Percentiles rank a stretch among this genome's conserved stretches.
Conservation (phyloP, 371 early-diverging fungal genomes). For the Mortierella sp. region DNA sequence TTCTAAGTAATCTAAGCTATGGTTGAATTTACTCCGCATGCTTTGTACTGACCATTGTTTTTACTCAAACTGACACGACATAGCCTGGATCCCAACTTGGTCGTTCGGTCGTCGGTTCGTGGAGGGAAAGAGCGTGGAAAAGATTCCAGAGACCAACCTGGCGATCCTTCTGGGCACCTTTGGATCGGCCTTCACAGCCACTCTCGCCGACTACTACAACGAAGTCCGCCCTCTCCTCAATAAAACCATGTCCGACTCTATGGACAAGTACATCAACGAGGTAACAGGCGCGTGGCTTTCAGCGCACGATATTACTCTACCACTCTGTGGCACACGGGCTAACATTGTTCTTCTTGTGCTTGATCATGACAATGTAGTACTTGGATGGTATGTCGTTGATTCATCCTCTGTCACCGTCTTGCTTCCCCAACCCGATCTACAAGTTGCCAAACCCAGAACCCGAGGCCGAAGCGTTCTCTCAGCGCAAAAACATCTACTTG, state of each 20-base stretch:
- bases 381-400: constrained; percentile 62
- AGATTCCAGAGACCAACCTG: constrained; percentile 73
- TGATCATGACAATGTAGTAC: constrained; percentile 36
- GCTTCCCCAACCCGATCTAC: constrained; percentile 71
- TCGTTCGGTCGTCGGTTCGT: constrained; percentile 80
- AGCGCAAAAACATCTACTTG: constrained; percentile 62
- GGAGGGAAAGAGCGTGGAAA: constrained; percentile 67
- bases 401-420: constrained; percentile 70
- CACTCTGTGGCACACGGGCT: neutral
- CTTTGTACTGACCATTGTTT: neutral
- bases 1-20: neutral
- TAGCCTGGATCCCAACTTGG: constrained; percentile 83
- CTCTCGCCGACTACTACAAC: constrained; percentile 72
- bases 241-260: constrained; percentile 39
- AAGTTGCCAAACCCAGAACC: constrained; percentile 52
- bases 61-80: neutral
- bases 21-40: constrained; percentile 19
- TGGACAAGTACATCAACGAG: constrained; percentile 48
- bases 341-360: neutral
- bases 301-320: too few species aligned
- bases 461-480: constrained; percentile 40
- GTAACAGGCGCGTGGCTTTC: neutral
- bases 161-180: constrained; percentile 75
- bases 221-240: constrained; percentile 64
- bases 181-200: constrained; percentile 79